These are phyloP conservation scores for Cladophialophora yegresii DNA, from an alignment of 2,329 filamentous ascomycete genomes.

Conservation along the genomic window DNA sequence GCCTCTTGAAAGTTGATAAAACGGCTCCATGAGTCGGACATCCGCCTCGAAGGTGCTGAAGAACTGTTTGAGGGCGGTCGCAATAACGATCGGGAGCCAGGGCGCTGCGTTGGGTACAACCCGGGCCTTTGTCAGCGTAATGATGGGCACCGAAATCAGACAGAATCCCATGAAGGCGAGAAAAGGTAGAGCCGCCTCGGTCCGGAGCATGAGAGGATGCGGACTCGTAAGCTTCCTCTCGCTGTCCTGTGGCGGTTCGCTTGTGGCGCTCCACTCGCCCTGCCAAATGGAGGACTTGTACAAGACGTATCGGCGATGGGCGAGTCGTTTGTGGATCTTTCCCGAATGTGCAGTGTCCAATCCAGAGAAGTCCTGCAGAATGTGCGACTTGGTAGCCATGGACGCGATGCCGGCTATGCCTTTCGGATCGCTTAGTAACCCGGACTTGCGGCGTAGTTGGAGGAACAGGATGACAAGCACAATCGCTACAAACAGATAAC, in stretches of 20 bases:
- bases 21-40: slow-evolving; percentile 53
- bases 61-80: slow-evolving; percentile 50
- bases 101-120: slow-evolving; percentile 46
- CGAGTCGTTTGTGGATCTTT: slow-evolving; percentile 51
- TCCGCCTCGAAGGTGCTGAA: slow-evolving; percentile 53
- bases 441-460: slow-evolving; percentile 52
- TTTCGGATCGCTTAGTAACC: slow-evolving; percentile 52
- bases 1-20: slow-evolving; percentile 50
- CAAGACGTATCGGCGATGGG: slow-evolving; percentile 51
- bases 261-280: slow-evolving; percentile 49
- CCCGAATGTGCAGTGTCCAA: slow-evolving; percentile 48
- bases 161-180: slow-evolving; percentile 46
- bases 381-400: slow-evolving; percentile 54
- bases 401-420: slow-evolving; percentile 55
- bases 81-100: slow-evolving; percentile 50
- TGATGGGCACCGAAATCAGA: slow-evolving; percentile 45
- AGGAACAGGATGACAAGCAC: slow-evolving; percentile 48
- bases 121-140: slow-evolving; percentile 47
- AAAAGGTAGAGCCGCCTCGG: slow-evolving; percentile 45
- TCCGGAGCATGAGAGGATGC: slow-evolving; percentile 50
- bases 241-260: slow-evolving; percentile 37
- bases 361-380: slow-evolving; percentile 52
- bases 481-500: slow-evolving; percentile 47
- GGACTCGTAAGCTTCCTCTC: slow-evolving; percentile 43
- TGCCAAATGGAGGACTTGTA: slow-evolving; percentile 57